Evolutionary conservation across 2,329 filamentous ascomycete genomes (phyloP).

Genomic region (Alternaria sp.): DNA sequence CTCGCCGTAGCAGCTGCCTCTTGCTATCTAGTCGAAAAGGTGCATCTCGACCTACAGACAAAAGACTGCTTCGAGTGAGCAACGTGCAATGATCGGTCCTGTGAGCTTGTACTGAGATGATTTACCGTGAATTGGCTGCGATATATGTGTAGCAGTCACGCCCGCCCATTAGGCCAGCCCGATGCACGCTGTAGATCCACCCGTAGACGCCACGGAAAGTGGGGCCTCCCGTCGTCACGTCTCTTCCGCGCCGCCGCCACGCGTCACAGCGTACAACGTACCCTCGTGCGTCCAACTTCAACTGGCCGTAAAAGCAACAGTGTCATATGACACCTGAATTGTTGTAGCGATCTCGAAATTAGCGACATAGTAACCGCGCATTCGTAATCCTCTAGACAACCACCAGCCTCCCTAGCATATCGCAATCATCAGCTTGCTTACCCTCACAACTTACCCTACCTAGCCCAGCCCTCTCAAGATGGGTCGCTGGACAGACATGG

Average conservation of each 20-base stretch:
- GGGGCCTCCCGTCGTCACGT: too few species aligned
- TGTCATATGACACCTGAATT: background rate
- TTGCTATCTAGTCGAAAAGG: background rate
- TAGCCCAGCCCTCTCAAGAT: conserved; percentile 21
- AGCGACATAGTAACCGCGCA: background rate
- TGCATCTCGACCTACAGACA: background rate
- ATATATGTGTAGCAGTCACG: background rate
- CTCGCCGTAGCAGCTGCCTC: background rate
- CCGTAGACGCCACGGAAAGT: background rate
- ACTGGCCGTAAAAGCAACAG: background rate
- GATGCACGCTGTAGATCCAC: background rate
- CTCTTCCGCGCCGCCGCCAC: background rate
- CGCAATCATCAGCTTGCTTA: background rate
- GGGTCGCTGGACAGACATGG: conserved; percentile 33
- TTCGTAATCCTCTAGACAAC: background rate
- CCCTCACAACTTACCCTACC: background rate
- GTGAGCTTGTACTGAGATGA: background rate
- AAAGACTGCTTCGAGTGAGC: background rate
- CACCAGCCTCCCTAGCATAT: background rate
- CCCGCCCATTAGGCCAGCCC: background rate
- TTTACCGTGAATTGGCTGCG: background rate
- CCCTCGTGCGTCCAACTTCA: background rate
- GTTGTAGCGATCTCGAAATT: background rate
- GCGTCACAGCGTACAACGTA: background rate
- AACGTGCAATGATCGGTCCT: background rate